Percentiles rank a stretch among this genome's conserved stretches.
phyloP scores from a whole-genome alignment of 169 alveolate species.

The Prorocentrum cordatum region DNA sequence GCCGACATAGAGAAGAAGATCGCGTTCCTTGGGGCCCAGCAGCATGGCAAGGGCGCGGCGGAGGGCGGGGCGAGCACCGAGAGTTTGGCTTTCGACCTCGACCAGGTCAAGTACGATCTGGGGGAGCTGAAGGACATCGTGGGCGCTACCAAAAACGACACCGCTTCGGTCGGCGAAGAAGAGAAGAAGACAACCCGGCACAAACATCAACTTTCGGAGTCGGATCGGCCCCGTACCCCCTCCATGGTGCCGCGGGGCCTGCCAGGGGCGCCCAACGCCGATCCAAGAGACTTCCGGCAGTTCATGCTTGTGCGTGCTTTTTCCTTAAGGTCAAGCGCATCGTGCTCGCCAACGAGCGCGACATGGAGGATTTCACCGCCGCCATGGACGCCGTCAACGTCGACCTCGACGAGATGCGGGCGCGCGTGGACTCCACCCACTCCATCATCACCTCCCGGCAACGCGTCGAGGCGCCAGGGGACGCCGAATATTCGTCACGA shows the following conservation, averaged over 20 bases:
- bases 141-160: slow-evolving; percentile 47
- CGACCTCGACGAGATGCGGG: slow-evolving; percentile 64
- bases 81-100: slow-evolving; percentile 45
- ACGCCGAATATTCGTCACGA: neutral
- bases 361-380: slow-evolving; percentile 63
- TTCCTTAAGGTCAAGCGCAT: slow-evolving; percentile 65
- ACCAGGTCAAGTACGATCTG: slow-evolving; percentile 53
- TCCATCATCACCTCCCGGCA: slow-evolving; percentile 65
- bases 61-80: too few species aligned
- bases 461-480: slow-evolving; percentile 12
- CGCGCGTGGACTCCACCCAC: slow-evolving; percentile 58
- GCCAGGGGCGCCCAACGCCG: too few species aligned
- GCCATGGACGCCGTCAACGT: slow-evolving; percentile 69
- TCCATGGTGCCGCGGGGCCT: too few species aligned
- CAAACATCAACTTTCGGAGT: too few species aligned
- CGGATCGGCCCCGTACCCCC: too few species aligned
- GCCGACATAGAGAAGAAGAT: too few species aligned
- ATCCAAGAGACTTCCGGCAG: too few species aligned
- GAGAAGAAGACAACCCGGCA: too few species aligned
- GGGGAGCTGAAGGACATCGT: slow-evolving; percentile 68
- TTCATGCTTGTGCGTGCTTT: too few species aligned
- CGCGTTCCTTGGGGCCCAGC: too few species aligned
- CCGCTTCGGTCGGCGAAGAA: too few species aligned
- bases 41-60: too few species aligned
- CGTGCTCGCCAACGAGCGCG: slow-evolving; percentile 59